Percentiles rank a stretch among this genome's conserved stretches.
Conservation (phyloP, 768 basidiomycete species). For the Trametes gibbosa region DNA sequence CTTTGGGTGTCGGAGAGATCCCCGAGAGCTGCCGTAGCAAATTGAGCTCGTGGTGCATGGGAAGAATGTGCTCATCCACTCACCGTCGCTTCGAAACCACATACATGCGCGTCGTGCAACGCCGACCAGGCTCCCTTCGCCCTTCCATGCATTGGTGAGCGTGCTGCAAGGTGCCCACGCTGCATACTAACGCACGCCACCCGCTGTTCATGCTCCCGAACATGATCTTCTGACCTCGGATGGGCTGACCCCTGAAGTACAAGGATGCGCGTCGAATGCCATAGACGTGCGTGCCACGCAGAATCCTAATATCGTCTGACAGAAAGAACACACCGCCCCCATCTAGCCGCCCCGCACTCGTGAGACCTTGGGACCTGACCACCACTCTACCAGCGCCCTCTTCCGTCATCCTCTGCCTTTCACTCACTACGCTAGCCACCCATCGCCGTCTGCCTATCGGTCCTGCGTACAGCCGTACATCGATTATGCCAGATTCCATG, state of each 20-base stretch:
- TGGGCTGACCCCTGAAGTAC: neutral
- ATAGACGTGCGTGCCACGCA: neutral
- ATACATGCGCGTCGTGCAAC: neutral
- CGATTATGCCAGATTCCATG: neutral
- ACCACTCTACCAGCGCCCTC: neutral
- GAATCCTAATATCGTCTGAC: neutral
- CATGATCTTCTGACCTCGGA: neutral
- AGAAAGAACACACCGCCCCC: neutral
- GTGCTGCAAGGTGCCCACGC: neutral
- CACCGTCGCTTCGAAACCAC: neutral
- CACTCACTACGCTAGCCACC: neutral
- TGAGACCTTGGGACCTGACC: neutral
- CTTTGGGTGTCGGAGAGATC: neutral
- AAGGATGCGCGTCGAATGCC: neutral
- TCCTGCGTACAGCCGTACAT: neutral
- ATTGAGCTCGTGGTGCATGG: neutral
- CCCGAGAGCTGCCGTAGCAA: neutral
- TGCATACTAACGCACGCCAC: neutral
- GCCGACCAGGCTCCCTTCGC: neutral
- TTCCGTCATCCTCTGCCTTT: neutral
- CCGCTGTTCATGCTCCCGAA: neutral
- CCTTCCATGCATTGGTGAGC: neutral
- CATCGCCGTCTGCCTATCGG: neutral
- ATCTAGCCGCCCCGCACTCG: neutral
- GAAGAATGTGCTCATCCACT: neutral